Evolutionary conservation across 331 rosid genomes (phyloP).

Genomic region (Saraca asoca): DNA sequence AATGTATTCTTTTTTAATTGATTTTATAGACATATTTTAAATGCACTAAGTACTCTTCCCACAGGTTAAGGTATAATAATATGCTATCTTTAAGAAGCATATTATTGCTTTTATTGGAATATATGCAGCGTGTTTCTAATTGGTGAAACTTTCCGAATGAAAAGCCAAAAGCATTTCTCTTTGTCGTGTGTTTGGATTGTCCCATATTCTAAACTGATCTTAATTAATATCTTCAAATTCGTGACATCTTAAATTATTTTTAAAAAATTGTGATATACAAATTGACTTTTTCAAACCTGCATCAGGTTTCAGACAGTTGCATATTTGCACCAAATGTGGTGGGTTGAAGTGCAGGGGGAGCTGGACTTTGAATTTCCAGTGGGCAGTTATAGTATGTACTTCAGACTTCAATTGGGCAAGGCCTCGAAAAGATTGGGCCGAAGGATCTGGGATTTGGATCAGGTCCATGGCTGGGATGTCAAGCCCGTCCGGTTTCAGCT

Average conservation of each 20-base stretch:
- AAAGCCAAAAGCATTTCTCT: background rate
- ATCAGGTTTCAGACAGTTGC: slow-evolving; percentile 76
- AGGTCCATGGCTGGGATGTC: slow-evolving; percentile 83
- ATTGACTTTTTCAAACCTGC: background rate
- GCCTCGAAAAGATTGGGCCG: slow-evolving; percentile 56
- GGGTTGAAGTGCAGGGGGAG: slow-evolving; percentile 82
- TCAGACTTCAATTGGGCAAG: slow-evolving; percentile 78
- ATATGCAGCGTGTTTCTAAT: slow-evolving; percentile 14
- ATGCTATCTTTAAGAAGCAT: slow-evolving; percentile 13
- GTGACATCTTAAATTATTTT: too few species aligned
- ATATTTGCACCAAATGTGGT: slow-evolving; percentile 85
- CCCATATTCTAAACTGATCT: slow-evolving; percentile 7
- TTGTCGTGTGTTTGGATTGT: slow-evolving; percentile 23
- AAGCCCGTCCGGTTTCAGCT: slow-evolving; percentile 77
- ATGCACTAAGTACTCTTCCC: too few species aligned
- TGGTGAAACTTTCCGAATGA: background rate
- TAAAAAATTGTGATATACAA: background rate
- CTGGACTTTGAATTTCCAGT: slow-evolving; percentile 69
- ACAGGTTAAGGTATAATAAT: background rate
- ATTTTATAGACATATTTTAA: too few species aligned
- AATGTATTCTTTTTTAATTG: too few species aligned
- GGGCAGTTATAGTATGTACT: slow-evolving; percentile 61
- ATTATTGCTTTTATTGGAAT: slow-evolving; percentile 22
- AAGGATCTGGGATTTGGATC: slow-evolving; percentile 49
- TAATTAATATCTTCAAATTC: background rate